These are phyloP conservation scores for Podaxis sp. DNA, from an alignment of 768 basidiomycete species.

Conservation along the genomic window DNA sequence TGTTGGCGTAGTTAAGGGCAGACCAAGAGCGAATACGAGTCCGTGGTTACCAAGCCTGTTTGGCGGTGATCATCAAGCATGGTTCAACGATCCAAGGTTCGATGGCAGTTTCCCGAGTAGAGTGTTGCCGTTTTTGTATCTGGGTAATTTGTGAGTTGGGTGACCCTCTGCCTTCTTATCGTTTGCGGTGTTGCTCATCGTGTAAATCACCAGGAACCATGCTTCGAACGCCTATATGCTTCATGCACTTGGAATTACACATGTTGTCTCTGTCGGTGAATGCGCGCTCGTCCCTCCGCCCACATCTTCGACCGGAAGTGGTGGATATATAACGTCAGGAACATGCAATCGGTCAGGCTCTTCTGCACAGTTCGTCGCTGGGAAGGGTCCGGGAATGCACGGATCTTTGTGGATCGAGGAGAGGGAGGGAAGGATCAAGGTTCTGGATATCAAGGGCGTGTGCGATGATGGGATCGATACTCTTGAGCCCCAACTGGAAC, in stretches of 20 bases:
- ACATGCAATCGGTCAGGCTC: constrained; percentile 28
- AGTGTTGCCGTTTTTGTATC: constrained; percentile 88
- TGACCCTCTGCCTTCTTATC: constrained; percentile 14
- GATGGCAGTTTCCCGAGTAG: constrained; percentile 96
- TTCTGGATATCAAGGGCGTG: constrained; percentile 87
- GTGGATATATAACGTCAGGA: constrained; percentile 15
- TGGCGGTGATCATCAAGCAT: constrained; percentile 75
- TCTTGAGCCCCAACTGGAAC: constrained; percentile 82
- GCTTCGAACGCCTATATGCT: constrained; percentile 96
- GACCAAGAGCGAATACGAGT: constrained; percentile 72
- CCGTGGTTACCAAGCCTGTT: constrained; percentile 61
- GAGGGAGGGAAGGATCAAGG: constrained; percentile 84
- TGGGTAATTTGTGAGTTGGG: constrained; percentile 84
- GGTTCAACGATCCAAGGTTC: constrained; percentile 92
- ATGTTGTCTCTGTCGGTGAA: constrained; percentile 96
- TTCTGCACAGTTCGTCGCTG: constrained; percentile 36
- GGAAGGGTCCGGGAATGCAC: constrained; percentile 49
- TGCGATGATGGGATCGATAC: constrained; percentile 98
- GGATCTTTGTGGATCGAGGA: constrained; percentile 88
- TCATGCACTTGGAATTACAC: constrained; percentile 91
- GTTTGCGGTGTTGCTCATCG: constrained; percentile 7
- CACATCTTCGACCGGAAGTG: constrained; percentile 23
- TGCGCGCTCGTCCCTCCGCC: constrained; percentile 85
- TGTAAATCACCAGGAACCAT: constrained; percentile 62
- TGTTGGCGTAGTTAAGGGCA: constrained; percentile 30